Percentiles rank a stretch among this genome's conserved stretches.
These are phyloP conservation scores for Thielaviopsis musarum DNA, from an alignment of 2,329 filamentous ascomycete species.

Conservation along the genomic window DNA sequence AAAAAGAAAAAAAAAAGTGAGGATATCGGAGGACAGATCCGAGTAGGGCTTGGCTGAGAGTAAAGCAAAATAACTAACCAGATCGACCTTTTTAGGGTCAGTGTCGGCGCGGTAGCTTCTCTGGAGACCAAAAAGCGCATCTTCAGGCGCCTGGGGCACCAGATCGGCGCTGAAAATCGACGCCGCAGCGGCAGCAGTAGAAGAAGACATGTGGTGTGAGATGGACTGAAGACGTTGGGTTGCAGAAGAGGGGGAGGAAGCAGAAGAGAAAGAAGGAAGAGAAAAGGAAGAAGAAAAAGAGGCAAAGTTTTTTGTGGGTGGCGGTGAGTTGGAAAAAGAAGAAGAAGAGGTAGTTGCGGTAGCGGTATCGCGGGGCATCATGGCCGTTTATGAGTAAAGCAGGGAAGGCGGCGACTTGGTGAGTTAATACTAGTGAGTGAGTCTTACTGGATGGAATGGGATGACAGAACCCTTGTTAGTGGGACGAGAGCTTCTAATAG, in stretches of 20 bases:
- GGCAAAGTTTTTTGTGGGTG: constrained; percentile 16
- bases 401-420: constrained; percentile 1
- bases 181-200: constrained; percentile 19
- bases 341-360: constrained; percentile 15
- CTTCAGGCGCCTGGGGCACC: constrained; percentile 83
- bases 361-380: constrained; percentile 11
- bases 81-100: constrained; percentile 68
- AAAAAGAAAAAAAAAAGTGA: neutral
- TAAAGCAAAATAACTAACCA: constrained; percentile 38
- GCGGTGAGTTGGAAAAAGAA: neutral
- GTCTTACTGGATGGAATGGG: neutral
- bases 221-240: constrained; percentile 41
- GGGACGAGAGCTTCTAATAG: neutral
- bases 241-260: constrained; percentile 27
- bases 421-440: constrained; percentile 2
- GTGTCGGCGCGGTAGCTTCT: constrained; percentile 70
- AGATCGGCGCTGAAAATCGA: constrained; percentile 59
- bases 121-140: constrained; percentile 87
- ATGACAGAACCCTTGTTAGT: neutral
- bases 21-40: neutral
- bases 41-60: neutral
- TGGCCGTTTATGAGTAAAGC: constrained; percentile 10
- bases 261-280: constrained; percentile 15
- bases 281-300: constrained; percentile 19
- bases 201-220: constrained; percentile 38